Conservation (phyloP, 345 rosid genomes). For the Gossypium sturtianum region DNA sequence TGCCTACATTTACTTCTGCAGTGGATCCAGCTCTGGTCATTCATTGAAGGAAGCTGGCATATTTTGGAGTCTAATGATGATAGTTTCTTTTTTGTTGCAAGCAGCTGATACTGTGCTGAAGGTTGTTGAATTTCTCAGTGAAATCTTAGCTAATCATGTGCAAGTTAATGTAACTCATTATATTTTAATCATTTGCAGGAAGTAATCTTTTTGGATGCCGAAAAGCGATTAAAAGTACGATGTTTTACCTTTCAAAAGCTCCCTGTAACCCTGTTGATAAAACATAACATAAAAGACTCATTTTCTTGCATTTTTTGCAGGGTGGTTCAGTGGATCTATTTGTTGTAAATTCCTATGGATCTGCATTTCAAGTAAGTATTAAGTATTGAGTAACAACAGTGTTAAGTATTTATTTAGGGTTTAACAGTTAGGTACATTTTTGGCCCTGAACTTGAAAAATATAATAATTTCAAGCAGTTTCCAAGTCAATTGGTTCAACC, state of each 20-base stretch:
- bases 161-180: neutral
- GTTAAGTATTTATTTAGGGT: neutral
- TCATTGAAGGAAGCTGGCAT: conserved; percentile 69
- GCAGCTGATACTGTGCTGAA: conserved; percentile 84
- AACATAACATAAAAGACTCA: conserved; percentile 5
- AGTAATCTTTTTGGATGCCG: conserved; percentile 61
- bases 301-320: conserved; percentile 35
- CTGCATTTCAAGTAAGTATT: conserved; percentile 71
- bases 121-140: conserved; percentile 41
- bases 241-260: neutral
- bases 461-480: no score
- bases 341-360: conserved; percentile 85
- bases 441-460: no score
- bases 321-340: conserved; percentile 84
- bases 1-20: conserved; percentile 24
- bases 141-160: conserved; percentile 4
- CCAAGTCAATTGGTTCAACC: no score
- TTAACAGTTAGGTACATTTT: no score
- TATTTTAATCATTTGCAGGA: conserved; percentile 49
- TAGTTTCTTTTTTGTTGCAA: conserved; percentile 78
- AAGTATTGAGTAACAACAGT: neutral
- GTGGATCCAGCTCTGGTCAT: conserved; percentile 74
- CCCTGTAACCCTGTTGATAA: neutral
- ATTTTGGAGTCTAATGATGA: conserved; percentile 91
- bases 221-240: conserved; percentile 52